Base-by-base conservation (phyloP, 2,329 filamentous ascomycete genomes). In the Didymella arachidicola region DNA sequence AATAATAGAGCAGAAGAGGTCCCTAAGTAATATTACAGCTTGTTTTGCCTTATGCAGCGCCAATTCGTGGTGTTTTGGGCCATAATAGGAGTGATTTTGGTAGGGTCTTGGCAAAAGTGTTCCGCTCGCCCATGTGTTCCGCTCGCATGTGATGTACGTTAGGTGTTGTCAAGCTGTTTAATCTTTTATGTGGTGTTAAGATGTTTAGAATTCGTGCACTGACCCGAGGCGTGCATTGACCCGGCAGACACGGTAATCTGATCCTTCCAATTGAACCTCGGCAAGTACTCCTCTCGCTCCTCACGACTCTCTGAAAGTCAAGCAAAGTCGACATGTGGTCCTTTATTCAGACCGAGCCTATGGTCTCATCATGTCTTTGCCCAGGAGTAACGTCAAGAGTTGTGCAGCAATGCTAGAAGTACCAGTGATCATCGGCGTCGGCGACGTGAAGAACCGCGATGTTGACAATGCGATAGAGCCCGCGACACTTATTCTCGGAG, bases 381-480 rank as follows among this genome's bases (percentile, higher is more conserved):
- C 14, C 8, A 12, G 4, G 8, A 25, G 11, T 10, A 41, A 42
- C 4, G 34, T 27, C 25, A 18, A 45, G 25, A 27, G 22, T 19
- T 4, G n/a, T 11, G 18, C n/a, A 27, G 3, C 19, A 30, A 59
- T 59, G 56, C 3, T 45, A 18, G 51, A 59, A 60, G 67, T 59
- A 12, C 87, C 87, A 0, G 76, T 90, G 22, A 82, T 89, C 27
- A 80, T 90, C 48, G 87, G 87, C 29, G 83, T 89, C 0, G 86
- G 81, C 53, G 87, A 89, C 67, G 73, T 87, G 60, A 83, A 84
- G 59, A 89, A 89, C 69, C 81, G 82, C 47, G 84, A 84, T 2
- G 77, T 77, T 27, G 74, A 77, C 27, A 59, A 83, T 4, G 75
- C 81, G 59, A 78, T 83, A 27, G 87, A 89, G 66, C 87, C 87